Base-by-base conservation (phyloP, 1,139 yeast species). In the Debaryomyces coudertii region DNA sequence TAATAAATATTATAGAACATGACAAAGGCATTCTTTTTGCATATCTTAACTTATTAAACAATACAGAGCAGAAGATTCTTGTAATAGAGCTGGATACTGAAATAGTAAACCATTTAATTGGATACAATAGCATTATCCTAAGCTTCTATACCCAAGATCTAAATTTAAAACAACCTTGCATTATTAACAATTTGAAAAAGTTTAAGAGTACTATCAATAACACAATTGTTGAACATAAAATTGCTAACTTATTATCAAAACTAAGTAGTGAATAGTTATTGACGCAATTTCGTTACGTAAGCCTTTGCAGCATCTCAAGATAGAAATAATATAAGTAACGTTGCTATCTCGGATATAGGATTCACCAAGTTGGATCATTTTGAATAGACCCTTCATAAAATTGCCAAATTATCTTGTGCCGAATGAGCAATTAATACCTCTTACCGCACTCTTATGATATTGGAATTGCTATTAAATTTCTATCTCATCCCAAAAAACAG, bases 51-150 rank as follows among this genome's bases (percentile, higher is more conserved):
- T 25, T 38, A 15, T 15, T 43, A 18, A 23, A 20, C 12, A 22
- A n/a, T n/a, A 24, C 38, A 9, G 27, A 14, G n/a, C 18, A 14
- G 8, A 38, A 38, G 18, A 31, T 43, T 14, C 20, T 5, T 8
- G 5, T 20, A 4, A 18, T 42, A 14, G 16, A 23, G 2, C 30
- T 14, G 3, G 16, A n/a, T 12, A 28, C 20, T 2, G 41, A 36
- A 42, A 35, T 42, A 36, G n/a, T 35, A 11, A 33, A 28, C 16
- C 43, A 44, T 14, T 24, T 44, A 18, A 25, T 40, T n/a, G 47
- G 47, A 12, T 44, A 44, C 30, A 34, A 27, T 23, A 23, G 33
- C 41, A 31, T 44, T 9, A 36, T 40, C 2, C 12, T 40, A 12
- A 28, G 36, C 22, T 29, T 28, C n/a, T 42, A 30, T 30, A 15